Conservation (phyloP, 2,329 filamentous ascomycete genomes). For the Fusarium verticillioides region DNA sequence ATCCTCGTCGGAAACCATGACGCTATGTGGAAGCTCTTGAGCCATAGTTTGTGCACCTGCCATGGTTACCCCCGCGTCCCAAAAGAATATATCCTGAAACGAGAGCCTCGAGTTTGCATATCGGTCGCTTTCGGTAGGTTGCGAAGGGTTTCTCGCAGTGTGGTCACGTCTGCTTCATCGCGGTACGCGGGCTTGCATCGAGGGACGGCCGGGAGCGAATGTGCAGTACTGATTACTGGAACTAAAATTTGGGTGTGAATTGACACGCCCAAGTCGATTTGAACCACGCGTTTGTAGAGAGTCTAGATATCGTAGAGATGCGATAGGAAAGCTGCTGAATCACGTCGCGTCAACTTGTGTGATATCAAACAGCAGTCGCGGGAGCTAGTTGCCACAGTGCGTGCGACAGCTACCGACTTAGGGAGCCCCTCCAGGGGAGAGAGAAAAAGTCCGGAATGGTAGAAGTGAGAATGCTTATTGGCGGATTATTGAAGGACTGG, state of each 20-base stretch:
- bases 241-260: neutral
- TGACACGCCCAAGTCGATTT: neutral
- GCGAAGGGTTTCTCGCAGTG: constrained; percentile 38
- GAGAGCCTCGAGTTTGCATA: constrained; percentile 44
- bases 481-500: too few species aligned
- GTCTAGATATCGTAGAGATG: constrained; percentile 11
- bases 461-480: neutral
- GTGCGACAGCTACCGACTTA: constrained; percentile 31
- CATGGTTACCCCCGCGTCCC: constrained; percentile 53
- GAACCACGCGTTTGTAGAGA: constrained; percentile 19
- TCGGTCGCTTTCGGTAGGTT: constrained; percentile 40
- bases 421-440: neutral
- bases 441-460: neutral
- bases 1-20: constrained; percentile 62
- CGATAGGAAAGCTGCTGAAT: constrained; percentile 19
- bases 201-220: constrained; percentile 8
- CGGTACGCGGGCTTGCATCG: constrained; percentile 39
- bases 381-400: constrained; percentile 45
- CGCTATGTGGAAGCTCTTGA: constrained; percentile 68
- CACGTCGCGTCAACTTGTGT: constrained; percentile 42
- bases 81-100: constrained; percentile 28
- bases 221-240: neutral
- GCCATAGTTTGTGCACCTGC: constrained; percentile 65
- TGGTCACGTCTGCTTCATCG: constrained; percentile 42
- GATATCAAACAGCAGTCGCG: constrained; percentile 42